Evolutionary conservation across 495 filamentous ascomycete species (phyloP).

Genomic region (Penicillium lividum): DNA sequence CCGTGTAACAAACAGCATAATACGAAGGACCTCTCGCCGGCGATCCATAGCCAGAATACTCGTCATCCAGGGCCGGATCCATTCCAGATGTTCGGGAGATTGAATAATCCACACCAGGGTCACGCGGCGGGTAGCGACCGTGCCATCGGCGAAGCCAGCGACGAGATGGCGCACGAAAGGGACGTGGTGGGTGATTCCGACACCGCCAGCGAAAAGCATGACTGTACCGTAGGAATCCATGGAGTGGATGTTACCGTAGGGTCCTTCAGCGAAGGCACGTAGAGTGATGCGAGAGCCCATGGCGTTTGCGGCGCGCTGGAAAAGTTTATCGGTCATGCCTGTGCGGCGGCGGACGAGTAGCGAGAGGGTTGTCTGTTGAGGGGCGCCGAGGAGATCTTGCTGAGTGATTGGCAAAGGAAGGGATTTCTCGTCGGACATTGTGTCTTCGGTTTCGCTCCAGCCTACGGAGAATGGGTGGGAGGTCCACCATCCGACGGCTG

Average conservation of each 20-base stretch:
- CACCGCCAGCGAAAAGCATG: slow-evolving; percentile 87
- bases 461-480: slow-evolving; percentile 93
- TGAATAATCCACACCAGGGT: slow-evolving; percentile 91
- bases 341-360: slow-evolving; percentile 83
- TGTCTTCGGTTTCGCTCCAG: slow-evolving; percentile 63
- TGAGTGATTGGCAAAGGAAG: slow-evolving; percentile 31
- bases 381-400: slow-evolving; percentile 32
- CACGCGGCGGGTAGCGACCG: slow-evolving; percentile 75
- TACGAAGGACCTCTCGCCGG: slow-evolving; percentile 73
- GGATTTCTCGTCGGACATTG: slow-evolving; percentile 43
- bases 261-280: slow-evolving; percentile 73
- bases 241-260: slow-evolving; percentile 79
- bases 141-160: slow-evolving; percentile 68
- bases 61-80: slow-evolving; percentile 94
- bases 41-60: slow-evolving; percentile 74
- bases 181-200: slow-evolving; percentile 93
- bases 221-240: slow-evolving; percentile 89
- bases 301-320: slow-evolving; percentile 55
- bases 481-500: slow-evolving; percentile 73
- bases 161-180: slow-evolving; percentile 84
- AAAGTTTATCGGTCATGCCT: slow-evolving; percentile 85
- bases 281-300: slow-evolving; percentile 50
- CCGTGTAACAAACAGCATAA: slow-evolving; percentile 85
- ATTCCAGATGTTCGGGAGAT: slow-evolving; percentile 82
- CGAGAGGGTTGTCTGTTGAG: slow-evolving; percentile 62